Percentiles rank a stretch among this genome's conserved stretches.
Conservation (phyloP, 2,329 filamentous ascomycete genomes). For the Amesomyces nigricolor region DNA sequence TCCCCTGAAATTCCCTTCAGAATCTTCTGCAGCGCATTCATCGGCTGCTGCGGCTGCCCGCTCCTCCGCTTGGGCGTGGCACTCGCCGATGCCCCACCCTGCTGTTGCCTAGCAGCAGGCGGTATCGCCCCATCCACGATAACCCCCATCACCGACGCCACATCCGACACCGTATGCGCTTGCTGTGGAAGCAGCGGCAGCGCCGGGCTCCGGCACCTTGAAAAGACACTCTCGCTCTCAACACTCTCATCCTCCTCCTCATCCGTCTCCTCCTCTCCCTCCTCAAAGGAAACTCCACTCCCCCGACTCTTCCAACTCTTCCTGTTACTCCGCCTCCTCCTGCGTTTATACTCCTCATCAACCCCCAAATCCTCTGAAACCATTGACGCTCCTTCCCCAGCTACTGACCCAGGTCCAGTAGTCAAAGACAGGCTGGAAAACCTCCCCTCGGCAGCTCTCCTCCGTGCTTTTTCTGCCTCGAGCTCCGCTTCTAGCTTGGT, state of each 20-base stretch:
- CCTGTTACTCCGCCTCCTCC: conserved; percentile 20
- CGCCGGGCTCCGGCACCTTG: conserved; percentile 53
- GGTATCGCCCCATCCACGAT: conserved; percentile 16
- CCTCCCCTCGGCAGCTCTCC: neutral
- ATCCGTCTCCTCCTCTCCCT: conserved; percentile 42
- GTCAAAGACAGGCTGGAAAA: too few species aligned
- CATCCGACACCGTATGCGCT: conserved; percentile 9
- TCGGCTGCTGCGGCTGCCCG: conserved; percentile 35
- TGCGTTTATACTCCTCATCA: conserved; percentile 45
- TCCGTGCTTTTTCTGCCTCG: conserved; percentile 40
- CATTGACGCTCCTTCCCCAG: conserved; percentile 34
- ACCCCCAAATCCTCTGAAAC: conserved; percentile 49
- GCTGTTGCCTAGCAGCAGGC: neutral
- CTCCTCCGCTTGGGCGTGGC: conserved; percentile 27
- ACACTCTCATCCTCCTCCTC: conserved; percentile 46
- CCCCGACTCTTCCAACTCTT: conserved; percentile 36
- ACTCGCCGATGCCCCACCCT: conserved; percentile 8
- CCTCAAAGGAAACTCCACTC: conserved; percentile 35
- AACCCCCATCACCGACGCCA: conserved; percentile 14
- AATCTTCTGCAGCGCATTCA: conserved; percentile 45
- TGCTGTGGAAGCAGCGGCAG: conserved; percentile 20
- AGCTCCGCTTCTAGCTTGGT: conserved; percentile 41
- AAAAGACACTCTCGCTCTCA: conserved; percentile 53
- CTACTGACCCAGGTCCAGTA: too few species aligned
- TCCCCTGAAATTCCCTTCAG: conserved; percentile 42